phyloP scores from a whole-genome alignment of 2,329 filamentous ascomycete species.

The Colletotrichum sp. region DNA sequence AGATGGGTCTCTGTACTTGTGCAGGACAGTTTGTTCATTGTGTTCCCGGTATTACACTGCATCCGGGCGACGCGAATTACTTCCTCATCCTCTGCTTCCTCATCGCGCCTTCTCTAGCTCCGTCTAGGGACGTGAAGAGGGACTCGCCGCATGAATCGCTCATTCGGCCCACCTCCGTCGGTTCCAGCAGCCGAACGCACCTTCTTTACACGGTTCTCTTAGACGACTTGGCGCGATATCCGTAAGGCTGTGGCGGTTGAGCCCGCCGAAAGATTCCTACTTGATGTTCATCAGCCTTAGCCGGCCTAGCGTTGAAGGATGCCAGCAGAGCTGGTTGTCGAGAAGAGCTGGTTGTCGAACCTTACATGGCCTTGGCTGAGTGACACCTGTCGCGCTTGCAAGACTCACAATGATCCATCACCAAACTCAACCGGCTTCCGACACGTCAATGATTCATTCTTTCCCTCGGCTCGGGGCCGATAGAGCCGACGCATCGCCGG shows the following conservation, averaged over 20 bases:
- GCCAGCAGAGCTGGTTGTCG: neutral
- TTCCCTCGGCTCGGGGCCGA: neutral
- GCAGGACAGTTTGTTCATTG: neutral
- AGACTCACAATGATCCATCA: neutral
- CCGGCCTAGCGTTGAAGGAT: neutral
- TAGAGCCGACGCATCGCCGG: neutral
- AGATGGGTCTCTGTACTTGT: neutral
- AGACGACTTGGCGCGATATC: neutral
- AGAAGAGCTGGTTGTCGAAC: neutral
- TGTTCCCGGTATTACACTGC: conserved; percentile 6
- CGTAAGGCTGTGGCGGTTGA: neutral
- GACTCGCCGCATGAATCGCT: neutral
- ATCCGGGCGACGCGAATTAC: neutral
- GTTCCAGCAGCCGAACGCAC: neutral
- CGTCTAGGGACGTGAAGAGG: neutral
- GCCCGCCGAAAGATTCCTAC: neutral
- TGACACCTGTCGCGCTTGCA: neutral
- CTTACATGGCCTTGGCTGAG: neutral
- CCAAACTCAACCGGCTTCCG: neutral
- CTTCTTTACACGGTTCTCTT: neutral
- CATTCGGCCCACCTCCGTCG: neutral
- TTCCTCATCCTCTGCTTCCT: neutral
- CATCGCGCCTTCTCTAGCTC: neutral
- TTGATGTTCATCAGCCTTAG: neutral
- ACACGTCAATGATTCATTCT: neutral